Percentiles rank a stretch among this genome's conserved stretches.
phyloP scores from a whole-genome alignment of 805 yeast genomes.

The Saturnispora saitoi region DNA sequence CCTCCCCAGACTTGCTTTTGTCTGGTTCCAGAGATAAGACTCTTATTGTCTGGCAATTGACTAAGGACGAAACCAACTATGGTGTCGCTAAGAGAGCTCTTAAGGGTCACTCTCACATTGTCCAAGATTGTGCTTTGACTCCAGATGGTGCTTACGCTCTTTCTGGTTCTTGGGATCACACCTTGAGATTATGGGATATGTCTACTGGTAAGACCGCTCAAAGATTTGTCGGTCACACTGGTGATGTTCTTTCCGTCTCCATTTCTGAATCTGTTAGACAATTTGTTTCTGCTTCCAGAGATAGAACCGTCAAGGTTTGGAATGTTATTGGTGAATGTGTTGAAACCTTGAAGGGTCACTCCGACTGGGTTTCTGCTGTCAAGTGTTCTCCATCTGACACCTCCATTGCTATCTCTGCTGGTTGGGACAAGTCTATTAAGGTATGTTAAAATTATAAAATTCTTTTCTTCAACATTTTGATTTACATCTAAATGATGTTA shows the following conservation, averaged over 20 bases:
- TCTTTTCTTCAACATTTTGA: background rate
- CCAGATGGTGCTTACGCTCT: constrained; percentile 97
- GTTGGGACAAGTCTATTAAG: constrained; percentile 98
- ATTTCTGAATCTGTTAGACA: constrained; percentile 95
- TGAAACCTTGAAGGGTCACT: constrained; percentile 90
- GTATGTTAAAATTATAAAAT: constrained; percentile 36
- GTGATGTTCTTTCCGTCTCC: constrained; percentile 95
- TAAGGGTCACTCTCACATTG: constrained; percentile 98
- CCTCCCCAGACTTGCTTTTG: constrained; percentile 95
- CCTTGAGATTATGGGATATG: constrained; percentile 97
- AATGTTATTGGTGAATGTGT: constrained; percentile 96
- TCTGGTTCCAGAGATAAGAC: constrained; percentile 99
- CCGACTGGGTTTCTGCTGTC: constrained; percentile 98
- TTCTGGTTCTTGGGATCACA: constrained; percentile 99
- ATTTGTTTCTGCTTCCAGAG: constrained; percentile 98
- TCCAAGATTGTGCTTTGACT: constrained; percentile 94
- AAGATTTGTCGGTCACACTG: constrained; percentile 97
- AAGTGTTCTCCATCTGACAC: constrained; percentile 86
- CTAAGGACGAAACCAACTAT: constrained; percentile 91
- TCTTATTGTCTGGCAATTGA: constrained; percentile 94
- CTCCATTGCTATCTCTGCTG: constrained; percentile 86
- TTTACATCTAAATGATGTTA: constrained; percentile 53
- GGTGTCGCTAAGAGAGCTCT: constrained; percentile 98
- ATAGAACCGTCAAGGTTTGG: constrained; percentile 98
- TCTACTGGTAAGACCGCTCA: constrained; percentile 86